Conservation (phyloP, 495 filamentous ascomycete species). For the Lophium mytilinum region DNA sequence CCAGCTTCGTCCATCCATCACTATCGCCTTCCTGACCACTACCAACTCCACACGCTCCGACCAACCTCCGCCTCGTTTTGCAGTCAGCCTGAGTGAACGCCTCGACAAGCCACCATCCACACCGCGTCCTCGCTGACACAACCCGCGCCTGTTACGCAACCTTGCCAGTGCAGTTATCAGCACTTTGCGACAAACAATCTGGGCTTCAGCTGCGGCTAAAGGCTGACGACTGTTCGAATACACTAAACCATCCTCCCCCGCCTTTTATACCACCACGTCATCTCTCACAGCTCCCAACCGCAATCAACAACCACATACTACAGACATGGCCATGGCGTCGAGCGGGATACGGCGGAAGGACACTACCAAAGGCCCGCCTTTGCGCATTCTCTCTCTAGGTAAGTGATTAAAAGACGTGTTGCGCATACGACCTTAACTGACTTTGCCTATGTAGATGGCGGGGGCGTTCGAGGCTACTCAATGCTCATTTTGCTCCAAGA, state of each 20-base stretch:
- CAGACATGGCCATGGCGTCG: conserved; percentile 21
- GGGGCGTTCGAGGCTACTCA: conserved; percentile 93
- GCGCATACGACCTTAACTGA: conserved; percentile 5
- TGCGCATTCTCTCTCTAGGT: conserved; percentile 89
- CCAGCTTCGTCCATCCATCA: background rate
- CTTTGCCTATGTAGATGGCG: conserved; percentile 59
- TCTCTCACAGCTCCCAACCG: background rate
- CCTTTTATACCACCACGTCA: background rate
- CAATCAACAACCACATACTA: background rate
- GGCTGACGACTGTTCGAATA: background rate
- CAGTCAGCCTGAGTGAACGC: conserved; percentile 1
- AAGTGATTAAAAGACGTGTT: conserved; percentile 32
- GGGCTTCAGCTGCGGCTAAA: background rate
- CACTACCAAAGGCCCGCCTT: conserved; percentile 86
- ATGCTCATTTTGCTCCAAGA: conserved; percentile 94
- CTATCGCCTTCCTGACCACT: no score
- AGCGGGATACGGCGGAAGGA: conserved; percentile 63
- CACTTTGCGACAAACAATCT: background rate
- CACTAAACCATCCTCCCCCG: background rate
- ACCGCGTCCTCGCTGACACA: background rate
- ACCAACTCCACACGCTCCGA: no score
- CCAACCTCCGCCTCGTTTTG: no score
- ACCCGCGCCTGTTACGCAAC: background rate
- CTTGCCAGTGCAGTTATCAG: background rate
- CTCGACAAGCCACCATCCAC: background rate